Evolutionary conservation across 1,284 basidiomycete species (phyloP).

Genomic region (Ganoderma meredithae): DNA sequence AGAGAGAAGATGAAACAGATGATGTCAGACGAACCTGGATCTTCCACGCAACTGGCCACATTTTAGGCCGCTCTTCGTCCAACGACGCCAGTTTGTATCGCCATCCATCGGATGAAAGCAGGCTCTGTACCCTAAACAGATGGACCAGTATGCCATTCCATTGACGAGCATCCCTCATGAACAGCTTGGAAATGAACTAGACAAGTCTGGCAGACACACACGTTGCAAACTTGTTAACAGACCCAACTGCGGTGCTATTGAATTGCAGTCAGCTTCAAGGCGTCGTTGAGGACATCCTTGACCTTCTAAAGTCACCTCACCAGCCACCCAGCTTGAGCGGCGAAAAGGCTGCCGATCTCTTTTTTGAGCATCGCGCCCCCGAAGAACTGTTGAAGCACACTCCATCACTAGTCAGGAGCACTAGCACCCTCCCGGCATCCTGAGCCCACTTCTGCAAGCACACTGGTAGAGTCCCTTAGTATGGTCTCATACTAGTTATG

Average conservation of each 20-base stretch:
- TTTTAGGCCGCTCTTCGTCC: conserved; percentile 15
- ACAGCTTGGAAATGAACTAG: background rate
- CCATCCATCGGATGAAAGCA: conserved; percentile 29
- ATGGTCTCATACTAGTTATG: background rate
- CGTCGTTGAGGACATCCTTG: too few species aligned
- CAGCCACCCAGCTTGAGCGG: conserved; percentile 18
- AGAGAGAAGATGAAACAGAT: background rate
- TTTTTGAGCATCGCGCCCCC: conserved; percentile 16
- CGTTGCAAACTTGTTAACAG: conserved; percentile 27
- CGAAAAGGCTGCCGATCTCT: conserved; percentile 19
- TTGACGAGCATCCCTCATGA: conserved; percentile 16
- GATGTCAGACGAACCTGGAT: conserved; percentile 10
- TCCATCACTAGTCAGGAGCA: too few species aligned
- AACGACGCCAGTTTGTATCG: conserved; percentile 19
- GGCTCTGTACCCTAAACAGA: conserved; percentile 6
- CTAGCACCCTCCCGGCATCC: conserved; percentile 27
- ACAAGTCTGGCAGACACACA: conserved; percentile 16
- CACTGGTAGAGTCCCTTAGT: background rate
- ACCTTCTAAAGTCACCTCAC: background rate
- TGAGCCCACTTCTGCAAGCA: conserved; percentile 29
- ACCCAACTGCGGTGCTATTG: conserved; percentile 32
- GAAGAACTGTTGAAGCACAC: background rate
- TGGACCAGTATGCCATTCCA: conserved; percentile 36
- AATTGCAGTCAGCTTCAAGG: background rate
- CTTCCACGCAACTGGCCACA: conserved; percentile 29